Conservation (phyloP, 495 filamentous ascomycete species). For the Bacidia gigantensis region DNA sequence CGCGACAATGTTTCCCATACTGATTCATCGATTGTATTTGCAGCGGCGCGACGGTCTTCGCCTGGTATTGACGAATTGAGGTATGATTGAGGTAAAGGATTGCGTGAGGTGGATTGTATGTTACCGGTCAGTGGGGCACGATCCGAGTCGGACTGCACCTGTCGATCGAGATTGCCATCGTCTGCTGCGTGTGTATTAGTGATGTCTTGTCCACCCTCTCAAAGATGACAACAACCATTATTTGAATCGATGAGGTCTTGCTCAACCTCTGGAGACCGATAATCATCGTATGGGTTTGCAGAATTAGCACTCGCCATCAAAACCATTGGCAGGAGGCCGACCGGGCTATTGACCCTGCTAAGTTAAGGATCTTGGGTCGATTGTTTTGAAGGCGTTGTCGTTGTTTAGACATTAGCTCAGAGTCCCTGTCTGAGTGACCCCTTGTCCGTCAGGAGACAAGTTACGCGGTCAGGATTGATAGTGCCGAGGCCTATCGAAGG, state of each 20-base stretch:
- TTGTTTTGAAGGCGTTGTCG: too few species aligned
- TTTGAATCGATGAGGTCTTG: conserved; percentile 92
- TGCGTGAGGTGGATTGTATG: conserved; percentile 46
- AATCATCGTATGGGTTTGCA: conserved; percentile 35
- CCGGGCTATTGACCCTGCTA: too few species aligned
- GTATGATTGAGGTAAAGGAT: conserved; percentile 37
- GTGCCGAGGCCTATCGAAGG: too few species aligned
- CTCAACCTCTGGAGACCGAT: conserved; percentile 61
- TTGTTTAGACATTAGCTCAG: too few species aligned
- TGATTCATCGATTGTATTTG: conserved; percentile 90
- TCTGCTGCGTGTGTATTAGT: conserved; percentile 9
- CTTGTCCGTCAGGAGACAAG: too few species aligned
- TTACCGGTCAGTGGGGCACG: conserved; percentile 68
- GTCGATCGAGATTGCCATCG: conserved; percentile 77
- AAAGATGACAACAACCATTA: conserved; percentile 48
- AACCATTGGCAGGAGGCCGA: conserved; percentile 4
- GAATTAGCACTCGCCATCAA: conserved; percentile 35
- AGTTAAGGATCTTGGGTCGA: too few species aligned
- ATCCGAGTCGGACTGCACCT: conserved; percentile 53
- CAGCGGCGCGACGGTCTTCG: conserved; percentile 83
- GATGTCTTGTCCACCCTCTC: not conserved
- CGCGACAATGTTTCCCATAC: conserved; percentile 91
- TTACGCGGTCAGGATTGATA: too few species aligned
- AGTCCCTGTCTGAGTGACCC: too few species aligned
- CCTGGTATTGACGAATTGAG: conserved; percentile 82